These are phyloP conservation scores for Phytophthora aleatoria DNA, from an alignment of 352 stramenopile genomes.

Conservation along the genomic window DNA sequence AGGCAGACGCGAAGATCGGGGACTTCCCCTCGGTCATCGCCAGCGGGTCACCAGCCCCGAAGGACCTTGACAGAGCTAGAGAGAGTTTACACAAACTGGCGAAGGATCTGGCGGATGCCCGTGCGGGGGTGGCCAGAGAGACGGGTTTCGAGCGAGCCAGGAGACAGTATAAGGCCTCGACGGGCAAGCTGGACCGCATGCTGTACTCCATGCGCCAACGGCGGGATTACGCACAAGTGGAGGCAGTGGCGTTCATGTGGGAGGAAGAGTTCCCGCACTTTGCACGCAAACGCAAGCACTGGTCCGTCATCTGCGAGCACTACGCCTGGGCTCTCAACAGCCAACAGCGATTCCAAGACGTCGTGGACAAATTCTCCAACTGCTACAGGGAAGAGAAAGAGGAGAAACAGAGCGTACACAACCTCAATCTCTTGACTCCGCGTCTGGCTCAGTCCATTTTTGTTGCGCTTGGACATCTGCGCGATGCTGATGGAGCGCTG, in stretches of 20 bases:
- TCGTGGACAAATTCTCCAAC: slow-evolving; percentile 50
- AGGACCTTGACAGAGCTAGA: slow-evolving; percentile 24
- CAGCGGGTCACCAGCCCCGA: not conserved
- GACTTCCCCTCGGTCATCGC: slow-evolving; percentile 25
- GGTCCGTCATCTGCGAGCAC: slow-evolving; percentile 52
- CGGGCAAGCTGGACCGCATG: slow-evolving; percentile 54
- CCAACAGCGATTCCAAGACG: slow-evolving; percentile 56
- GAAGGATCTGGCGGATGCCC: slow-evolving; percentile 27
- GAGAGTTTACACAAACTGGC: slow-evolving; percentile 29
- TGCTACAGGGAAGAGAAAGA: slow-evolving; percentile 19
- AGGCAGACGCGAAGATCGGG: slow-evolving; percentile 1
- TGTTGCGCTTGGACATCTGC: slow-evolving; percentile 55
- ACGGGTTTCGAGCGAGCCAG: slow-evolving; percentile 38
- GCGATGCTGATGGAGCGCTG: slow-evolving; percentile 36
- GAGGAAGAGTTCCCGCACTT: slow-evolving; percentile 63
- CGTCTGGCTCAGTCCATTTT: slow-evolving; percentile 54
- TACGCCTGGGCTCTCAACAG: slow-evolving; percentile 57
- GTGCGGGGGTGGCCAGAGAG: slow-evolving; percentile 25
- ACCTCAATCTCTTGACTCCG: slow-evolving; percentile 39
- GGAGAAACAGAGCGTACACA: not conserved
- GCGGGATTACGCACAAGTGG: slow-evolving; percentile 47
- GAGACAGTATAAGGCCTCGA: slow-evolving; percentile 56
- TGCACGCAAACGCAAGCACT: slow-evolving; percentile 44
- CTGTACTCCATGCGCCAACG: slow-evolving; percentile 39
- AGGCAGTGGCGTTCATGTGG: slow-evolving; percentile 54